These are phyloP conservation scores for Fusarium anthophilum DNA, from an alignment of 2,329 filamentous ascomycete species.

Conservation along the genomic window DNA sequence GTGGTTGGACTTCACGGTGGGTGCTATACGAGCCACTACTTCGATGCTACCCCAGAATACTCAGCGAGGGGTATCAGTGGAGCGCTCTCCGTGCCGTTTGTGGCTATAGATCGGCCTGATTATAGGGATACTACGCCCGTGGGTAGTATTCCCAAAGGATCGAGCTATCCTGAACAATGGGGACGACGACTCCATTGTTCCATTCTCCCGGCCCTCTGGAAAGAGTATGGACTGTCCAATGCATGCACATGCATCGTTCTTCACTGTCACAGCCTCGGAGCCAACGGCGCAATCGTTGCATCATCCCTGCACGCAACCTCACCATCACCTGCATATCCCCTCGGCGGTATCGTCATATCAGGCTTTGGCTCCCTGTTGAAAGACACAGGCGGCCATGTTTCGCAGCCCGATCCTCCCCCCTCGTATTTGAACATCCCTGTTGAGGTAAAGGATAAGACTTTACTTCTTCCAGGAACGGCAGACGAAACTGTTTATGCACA, in stretches of 20 bases:
- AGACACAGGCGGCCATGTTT: constrained; percentile 14
- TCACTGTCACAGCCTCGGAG: constrained; percentile 32
- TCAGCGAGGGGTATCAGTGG: constrained; percentile 23
- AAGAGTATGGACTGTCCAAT: constrained; percentile 18
- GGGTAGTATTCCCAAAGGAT: constrained; percentile 16
- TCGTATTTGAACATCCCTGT: constrained; percentile 23
- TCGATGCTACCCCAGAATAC: constrained; percentile 27
- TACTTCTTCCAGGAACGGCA: constrained; percentile 29
- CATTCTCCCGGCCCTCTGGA: constrained; percentile 34
- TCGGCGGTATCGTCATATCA: constrained; percentile 27
- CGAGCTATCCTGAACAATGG: constrained; percentile 32
- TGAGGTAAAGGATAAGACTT: constrained; percentile 26
- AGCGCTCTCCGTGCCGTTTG: constrained; percentile 27
- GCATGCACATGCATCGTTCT: constrained; percentile 29
- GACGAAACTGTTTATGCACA: constrained; percentile 26
- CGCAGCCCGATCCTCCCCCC: constrained; percentile 13
- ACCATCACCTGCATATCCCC: constrained; percentile 6
- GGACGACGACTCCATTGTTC: constrained; percentile 17
- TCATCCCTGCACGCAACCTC: constrained; percentile 21
- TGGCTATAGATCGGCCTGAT: constrained; percentile 35
- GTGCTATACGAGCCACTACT: constrained; percentile 33
- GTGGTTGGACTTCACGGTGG: constrained; percentile 36
- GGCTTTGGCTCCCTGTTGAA: constrained; percentile 31
- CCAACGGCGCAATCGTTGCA: constrained; percentile 24
- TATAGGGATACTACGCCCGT: constrained; percentile 30